Evolutionary conservation across 192 early-diverging fungal species (phyloP).

Genomic region (Dissophora globulifera): DNA sequence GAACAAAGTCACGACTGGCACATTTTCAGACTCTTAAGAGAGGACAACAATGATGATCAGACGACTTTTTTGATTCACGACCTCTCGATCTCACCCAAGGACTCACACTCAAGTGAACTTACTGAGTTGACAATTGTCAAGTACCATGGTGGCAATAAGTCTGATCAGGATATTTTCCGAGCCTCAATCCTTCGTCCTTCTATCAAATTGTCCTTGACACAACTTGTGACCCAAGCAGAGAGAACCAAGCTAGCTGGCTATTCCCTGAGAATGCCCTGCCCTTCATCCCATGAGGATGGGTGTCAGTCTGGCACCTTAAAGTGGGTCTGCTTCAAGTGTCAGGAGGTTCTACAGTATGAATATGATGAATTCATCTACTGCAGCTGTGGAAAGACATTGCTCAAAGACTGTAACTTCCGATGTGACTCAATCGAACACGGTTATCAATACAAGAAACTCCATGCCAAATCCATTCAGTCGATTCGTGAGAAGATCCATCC

Average conservation of each 20-base stretch:
- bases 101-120: constrained; percentile 2
- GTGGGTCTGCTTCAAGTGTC: constrained; percentile 15
- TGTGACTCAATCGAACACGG: constrained; percentile 16
- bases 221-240: constrained; percentile 1
- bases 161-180: constrained; percentile 10
- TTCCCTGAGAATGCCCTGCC: constrained; percentile 15
- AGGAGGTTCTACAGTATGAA: constrained; percentile 17
- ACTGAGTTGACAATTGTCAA: constrained; percentile 16
- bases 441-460: constrained; percentile 26
- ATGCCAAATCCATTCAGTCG: constrained; percentile 15
- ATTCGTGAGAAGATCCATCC: constrained; percentile 6
- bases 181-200: constrained; percentile 18
- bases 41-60: constrained; percentile 9
- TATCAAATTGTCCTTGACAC: constrained; percentile 4
- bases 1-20: constrained; percentile 12
- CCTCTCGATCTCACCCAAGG: constrained; percentile 7
- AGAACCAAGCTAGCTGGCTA: constrained; percentile 11
- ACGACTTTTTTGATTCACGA: constrained; percentile 13
- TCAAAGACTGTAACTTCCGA: constrained; percentile 15
- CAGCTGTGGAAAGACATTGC: constrained; percentile 9
- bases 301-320: constrained; percentile 9
- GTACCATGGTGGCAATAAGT: constrained; percentile 5
- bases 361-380: constrained; percentile 12
- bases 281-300: constrained; percentile 12
- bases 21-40: constrained; percentile 9